Percentiles rank a stretch among this genome's conserved stretches.
These are phyloP conservation scores for Thelonectria olida DNA, from an alignment of 2,329 filamentous ascomycete species.

Conservation along the genomic window DNA sequence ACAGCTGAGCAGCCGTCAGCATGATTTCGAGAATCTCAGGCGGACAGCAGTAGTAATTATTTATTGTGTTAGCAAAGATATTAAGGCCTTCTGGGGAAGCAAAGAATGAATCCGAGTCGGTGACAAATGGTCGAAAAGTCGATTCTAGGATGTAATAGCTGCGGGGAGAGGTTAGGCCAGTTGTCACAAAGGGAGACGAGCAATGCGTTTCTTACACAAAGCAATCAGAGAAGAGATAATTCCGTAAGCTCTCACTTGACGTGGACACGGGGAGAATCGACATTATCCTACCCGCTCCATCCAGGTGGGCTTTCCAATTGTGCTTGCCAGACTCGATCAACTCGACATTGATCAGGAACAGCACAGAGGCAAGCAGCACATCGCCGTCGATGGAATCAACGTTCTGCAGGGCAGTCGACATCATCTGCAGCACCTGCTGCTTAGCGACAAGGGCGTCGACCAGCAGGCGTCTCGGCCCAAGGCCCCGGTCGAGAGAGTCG, in stretches of 20 bases:
- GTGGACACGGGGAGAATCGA: conserved; percentile 47
- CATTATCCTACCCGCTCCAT: conserved; percentile 57
- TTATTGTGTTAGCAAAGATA: conserved; percentile 51
- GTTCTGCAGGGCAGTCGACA: conserved; percentile 51
- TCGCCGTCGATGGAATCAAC: conserved; percentile 50
- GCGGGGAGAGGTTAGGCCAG: neutral
- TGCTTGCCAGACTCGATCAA: conserved; percentile 59
- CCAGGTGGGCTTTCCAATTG: conserved; percentile 57
- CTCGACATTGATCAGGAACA: conserved; percentile 62
- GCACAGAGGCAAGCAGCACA: conserved; percentile 55
- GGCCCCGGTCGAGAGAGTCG: conserved; percentile 35
- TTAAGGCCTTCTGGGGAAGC: conserved; percentile 48
- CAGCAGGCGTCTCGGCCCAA: conserved; percentile 43
- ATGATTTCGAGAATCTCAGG: conserved; percentile 55
- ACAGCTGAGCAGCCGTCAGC: conserved; percentile 53
- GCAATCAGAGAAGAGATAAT: conserved; percentile 59
- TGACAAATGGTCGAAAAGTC: conserved; percentile 50
- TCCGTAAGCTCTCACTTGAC: conserved; percentile 49
- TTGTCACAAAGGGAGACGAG: neutral
- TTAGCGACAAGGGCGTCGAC: conserved; percentile 57
- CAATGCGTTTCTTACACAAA: conserved; percentile 49
- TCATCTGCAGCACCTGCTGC: conserved; percentile 53
- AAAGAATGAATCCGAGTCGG: conserved; percentile 46
- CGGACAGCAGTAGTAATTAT: conserved; percentile 59
- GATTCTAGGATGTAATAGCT: conserved; percentile 58